Evolutionary conservation across 2,329 filamentous ascomycete genomes (phyloP).

Genomic region (Xylaria hypoxylon): DNA sequence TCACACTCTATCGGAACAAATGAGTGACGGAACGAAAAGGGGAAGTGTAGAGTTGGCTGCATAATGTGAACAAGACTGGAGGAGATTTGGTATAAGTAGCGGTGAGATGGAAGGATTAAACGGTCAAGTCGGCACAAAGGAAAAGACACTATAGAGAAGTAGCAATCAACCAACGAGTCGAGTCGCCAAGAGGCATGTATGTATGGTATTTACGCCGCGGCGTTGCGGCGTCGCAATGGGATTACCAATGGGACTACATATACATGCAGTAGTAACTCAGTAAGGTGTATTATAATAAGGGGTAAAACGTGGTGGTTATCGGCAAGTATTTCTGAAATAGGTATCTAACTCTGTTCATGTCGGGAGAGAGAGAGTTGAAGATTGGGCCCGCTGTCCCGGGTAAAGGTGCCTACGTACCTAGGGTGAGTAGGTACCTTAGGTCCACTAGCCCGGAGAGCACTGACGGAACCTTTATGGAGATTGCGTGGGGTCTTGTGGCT

Average conservation of each 20-base stretch:
- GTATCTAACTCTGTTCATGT: no score
- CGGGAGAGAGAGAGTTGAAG: not conserved
- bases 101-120: not conserved
- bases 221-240: no score
- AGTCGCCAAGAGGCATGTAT: not conserved
- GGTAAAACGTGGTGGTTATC: constrained; percentile 6
- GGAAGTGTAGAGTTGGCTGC: not conserved
- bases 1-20: not conserved
- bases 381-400: constrained; percentile 3
- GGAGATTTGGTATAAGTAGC: no score
- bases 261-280: no score
- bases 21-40: not conserved
- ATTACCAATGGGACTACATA: no score
- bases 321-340: not conserved
- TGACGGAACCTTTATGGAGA: constrained; percentile 13
- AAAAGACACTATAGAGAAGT: no score
- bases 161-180: no score
- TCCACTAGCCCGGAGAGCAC: not conserved
- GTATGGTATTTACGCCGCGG: not conserved
- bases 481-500: constrained; percentile 24
- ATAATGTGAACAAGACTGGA: not conserved
- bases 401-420: not conserved
- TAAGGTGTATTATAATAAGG: no score
- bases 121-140: no score
- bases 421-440: no score